phyloP scores from a whole-genome alignment of 1,284 basidiomycete genomes.

The Heterobasidion occidentale region DNA sequence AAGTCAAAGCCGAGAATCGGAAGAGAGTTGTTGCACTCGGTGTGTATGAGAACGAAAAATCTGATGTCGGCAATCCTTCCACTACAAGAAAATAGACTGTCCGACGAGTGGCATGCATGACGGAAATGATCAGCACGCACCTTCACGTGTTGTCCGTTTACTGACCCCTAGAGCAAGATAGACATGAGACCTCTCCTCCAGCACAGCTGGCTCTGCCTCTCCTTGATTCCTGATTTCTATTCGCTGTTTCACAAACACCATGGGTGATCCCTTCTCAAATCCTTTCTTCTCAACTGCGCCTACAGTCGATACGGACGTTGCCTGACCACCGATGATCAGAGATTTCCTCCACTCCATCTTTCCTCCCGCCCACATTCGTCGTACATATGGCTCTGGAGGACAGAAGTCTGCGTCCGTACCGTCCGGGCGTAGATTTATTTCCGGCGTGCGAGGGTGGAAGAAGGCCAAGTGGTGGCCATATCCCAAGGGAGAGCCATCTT shows the following conservation, averaged over 20 bases:
- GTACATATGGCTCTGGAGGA: slow-evolving; percentile 67
- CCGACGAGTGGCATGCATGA: background rate
- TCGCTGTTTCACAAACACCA: slow-evolving; percentile 74
- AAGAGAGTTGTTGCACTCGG: slow-evolving; percentile 71
- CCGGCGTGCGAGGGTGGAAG: slow-evolving; percentile 62
- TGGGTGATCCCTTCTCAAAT: slow-evolving; percentile 46
- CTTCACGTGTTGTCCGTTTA: slow-evolving; percentile 29
- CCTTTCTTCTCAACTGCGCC: slow-evolving; percentile 59
- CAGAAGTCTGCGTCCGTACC: slow-evolving; percentile 68
- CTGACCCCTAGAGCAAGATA: slow-evolving; percentile 42
- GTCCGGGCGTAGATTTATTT: slow-evolving; percentile 51
- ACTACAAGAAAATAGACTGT: slow-evolving; percentile 27
- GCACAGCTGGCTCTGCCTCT: slow-evolving; percentile 36
- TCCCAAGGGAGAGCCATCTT: slow-evolving; percentile 33
- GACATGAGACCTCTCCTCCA: slow-evolving; percentile 70
- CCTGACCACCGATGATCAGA: slow-evolving; percentile 48
- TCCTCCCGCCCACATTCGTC: slow-evolving; percentile 83
- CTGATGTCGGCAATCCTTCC: slow-evolving; percentile 39
- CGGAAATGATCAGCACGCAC: slow-evolving; percentile 18
- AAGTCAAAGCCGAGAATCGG: slow-evolving; percentile 79
- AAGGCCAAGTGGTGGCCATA: slow-evolving; percentile 70
- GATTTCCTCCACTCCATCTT: slow-evolving; percentile 57
- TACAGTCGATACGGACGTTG: slow-evolving; percentile 43
- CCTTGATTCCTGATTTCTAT: slow-evolving; percentile 41
- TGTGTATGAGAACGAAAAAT: slow-evolving; percentile 57